Percentiles rank a stretch among this genome's conserved stretches.
Evolutionary conservation across 768 basidiomycete species (phyloP).

Genomic region (Mycena rebaudengoi): DNA sequence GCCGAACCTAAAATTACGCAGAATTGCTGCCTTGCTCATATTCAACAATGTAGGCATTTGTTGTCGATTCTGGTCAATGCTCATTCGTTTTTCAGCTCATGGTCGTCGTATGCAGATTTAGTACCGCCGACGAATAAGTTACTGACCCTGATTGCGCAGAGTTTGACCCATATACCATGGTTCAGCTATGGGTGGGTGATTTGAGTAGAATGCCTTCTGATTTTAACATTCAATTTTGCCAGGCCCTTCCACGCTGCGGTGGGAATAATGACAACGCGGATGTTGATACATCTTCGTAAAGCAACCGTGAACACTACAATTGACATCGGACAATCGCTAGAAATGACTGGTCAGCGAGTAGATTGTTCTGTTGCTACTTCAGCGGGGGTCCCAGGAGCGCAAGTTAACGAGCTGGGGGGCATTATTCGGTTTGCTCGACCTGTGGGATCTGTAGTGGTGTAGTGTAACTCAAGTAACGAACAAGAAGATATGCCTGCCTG

Average conservation of each 20-base stretch:
- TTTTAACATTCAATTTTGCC: background rate
- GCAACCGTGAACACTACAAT: conserved; percentile 25
- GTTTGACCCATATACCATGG: conserved; percentile 56
- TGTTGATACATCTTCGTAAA: conserved; percentile 55
- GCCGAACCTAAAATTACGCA: conserved; percentile 18
- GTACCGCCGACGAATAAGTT: background rate
- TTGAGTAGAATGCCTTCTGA: background rate
- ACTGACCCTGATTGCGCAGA: conserved; percentile 31
- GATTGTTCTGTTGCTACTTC: too few relatives aligned
- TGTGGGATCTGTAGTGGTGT: too few relatives aligned
- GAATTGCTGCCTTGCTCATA: conserved; percentile 47
- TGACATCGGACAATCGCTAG: too few relatives aligned
- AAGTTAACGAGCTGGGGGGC: too few relatives aligned
- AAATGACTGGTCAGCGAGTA: too few relatives aligned
- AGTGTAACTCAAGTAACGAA: too few relatives aligned
- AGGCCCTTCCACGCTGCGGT: conserved; percentile 58
- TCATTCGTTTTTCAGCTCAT: conserved; percentile 7
- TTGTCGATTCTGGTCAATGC: background rate
- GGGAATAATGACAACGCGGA: conserved; percentile 54
- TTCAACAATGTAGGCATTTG: conserved; percentile 53
- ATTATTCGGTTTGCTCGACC: too few relatives aligned
- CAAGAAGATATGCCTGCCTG: too few relatives aligned
- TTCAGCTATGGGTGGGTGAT: conserved; percentile 51
- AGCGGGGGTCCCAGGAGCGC: too few relatives aligned
- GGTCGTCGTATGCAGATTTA: conserved; percentile 17